Base-by-base conservation (phyloP, 106 monocot genomes). In the Dendrobium officinale region DNA sequence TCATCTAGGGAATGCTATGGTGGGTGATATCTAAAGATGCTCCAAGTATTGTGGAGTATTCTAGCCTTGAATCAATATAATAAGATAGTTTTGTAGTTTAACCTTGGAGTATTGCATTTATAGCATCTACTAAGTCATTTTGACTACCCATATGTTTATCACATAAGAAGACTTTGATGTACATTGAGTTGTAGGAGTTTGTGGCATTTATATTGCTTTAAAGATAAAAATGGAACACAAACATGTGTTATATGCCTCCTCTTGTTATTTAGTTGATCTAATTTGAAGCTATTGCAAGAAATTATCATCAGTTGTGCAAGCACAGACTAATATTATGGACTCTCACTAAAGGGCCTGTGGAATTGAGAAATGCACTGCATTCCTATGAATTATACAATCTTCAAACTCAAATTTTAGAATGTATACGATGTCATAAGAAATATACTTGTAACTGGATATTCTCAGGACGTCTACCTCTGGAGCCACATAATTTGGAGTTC, bases 401-500 rank as follows among this genome's bases (percentile, higher is more conserved):
- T 2, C 22, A n/a, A 19, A 20, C 22, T n/a, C 6, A 37, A 70
- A 70, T 70, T 70, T 24, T 70, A 70, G 11, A 33, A 37, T 70
- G 70, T 70, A 81, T 59, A 13, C 42, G 31, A 81, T 27, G 42
- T 70, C 37, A 70, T 33, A 40, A 33, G 70, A 70, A 70, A 70
- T 37, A 70, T 70, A 37, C 4, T 24, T 70, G 70, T 77, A 54
- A 77, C 17, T 13, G 66, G 16, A 73, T 67, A 77, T 20, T 56
- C 75, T 49, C 40, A 42, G 40, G 67, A 17, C 70, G 78, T 24
- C 47, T 88, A 96, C 96, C 93, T 96, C 96, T n/a, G 96, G 96
- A 48, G 96, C 93, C 17, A 96, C 96, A 85, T 96, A 96, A 81
- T 96, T 96, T 83, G 96, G 96, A 81, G 96, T 96, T 83, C 96